phyloP scores from a whole-genome alignment of 2,329 filamentous ascomycete genomes.

The Nemania diffusa region DNA sequence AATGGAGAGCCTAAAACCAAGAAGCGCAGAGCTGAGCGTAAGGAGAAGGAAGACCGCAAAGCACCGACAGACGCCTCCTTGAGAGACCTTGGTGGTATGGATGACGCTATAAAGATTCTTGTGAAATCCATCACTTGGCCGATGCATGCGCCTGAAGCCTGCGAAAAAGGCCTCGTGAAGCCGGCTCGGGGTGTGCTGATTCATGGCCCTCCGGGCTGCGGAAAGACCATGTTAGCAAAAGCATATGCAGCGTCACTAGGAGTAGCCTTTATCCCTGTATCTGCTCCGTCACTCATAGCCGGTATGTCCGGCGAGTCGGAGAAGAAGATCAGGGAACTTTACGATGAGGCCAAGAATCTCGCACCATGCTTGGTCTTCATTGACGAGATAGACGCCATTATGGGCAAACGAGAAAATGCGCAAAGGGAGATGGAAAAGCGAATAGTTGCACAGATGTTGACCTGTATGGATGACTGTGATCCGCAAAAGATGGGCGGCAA shows the following conservation, averaged over 20 bases:
- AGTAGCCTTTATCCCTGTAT: conserved; percentile 83
- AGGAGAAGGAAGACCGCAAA: conserved; percentile 65
- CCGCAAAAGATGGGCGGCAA: conserved; percentile 75
- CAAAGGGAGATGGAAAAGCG: conserved; percentile 91
- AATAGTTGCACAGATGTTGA: conserved; percentile 83
- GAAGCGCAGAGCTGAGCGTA: conserved; percentile 64
- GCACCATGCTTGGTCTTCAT: conserved; percentile 93
- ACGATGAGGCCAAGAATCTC: conserved; percentile 85
- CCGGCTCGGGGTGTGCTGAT: conserved; percentile 80
- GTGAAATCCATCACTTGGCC: conserved; percentile 78
- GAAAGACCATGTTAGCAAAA: conserved; percentile 85
- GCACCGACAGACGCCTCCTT: conserved; percentile 75
- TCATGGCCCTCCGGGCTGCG: conserved; percentile 85
- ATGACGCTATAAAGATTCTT: conserved; percentile 75
- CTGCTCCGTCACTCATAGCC: conserved; percentile 82
- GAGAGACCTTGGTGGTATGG: conserved; percentile 79
- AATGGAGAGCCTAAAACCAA: conserved; percentile 76
- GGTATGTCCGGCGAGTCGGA: conserved; percentile 92
- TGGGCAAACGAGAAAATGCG: conserved; percentile 83
- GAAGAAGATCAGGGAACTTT: conserved; percentile 84
- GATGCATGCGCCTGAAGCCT: conserved; percentile 74
- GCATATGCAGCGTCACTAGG: conserved; percentile 80
- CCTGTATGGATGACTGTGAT: conserved; percentile 85
- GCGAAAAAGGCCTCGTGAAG: conserved; percentile 71
- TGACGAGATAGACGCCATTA: conserved; percentile 91